Base-by-base conservation (phyloP, 176 grass and related monocot genomes). In the Carex kokanica region DNA sequence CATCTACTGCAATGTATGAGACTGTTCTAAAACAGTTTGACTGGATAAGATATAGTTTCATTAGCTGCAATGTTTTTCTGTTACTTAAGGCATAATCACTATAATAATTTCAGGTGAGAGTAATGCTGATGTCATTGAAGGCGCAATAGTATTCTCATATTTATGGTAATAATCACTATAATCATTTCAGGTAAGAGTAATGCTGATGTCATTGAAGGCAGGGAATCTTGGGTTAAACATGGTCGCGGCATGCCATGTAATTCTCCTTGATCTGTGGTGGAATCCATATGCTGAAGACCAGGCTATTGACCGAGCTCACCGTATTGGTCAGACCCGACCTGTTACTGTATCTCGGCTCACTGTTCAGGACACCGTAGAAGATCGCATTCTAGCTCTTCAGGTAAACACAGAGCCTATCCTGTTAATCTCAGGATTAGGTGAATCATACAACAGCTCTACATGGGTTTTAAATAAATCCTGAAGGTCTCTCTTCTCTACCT, bases 171-270 rank as follows among this genome's bases (percentile, higher is more conserved):
- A 77, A 31, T 31, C 17, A 24, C 11, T 56, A 4, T 47, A 21
- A 52, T 88, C 25, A 63, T 79, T 17, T 32, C 82, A 99, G 96
- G 96, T 99, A 78, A 91, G 83, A 62, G 96, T 99, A 70, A 99
- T 99, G 93, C 92, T 99, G 74, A 99, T 99, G 96, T 99, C 96
- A 61, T 88, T 99, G 17, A 99, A 99, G 87, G 96, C 96, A 59
- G 96, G 93, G 24, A 99, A 93, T 88, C 93, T 99, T 84, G 93
- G 96, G 78, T 86, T 99, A 31, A 99, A 99, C 75, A 93, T 99
- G 96, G 96, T 99, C 32, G 93, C 91, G 60, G 96, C 96, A 34
- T 99, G 93, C 52, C 96, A 99, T 67, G 93, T 99, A 8, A 88
- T 99, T 85, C 89, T 99, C 73, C 93, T 99, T 60, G 96, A 99